Evolutionary conservation across 2,329 filamentous ascomycete genomes (phyloP).

Genomic region (Ophiostoma novo-ulmi): DNA sequence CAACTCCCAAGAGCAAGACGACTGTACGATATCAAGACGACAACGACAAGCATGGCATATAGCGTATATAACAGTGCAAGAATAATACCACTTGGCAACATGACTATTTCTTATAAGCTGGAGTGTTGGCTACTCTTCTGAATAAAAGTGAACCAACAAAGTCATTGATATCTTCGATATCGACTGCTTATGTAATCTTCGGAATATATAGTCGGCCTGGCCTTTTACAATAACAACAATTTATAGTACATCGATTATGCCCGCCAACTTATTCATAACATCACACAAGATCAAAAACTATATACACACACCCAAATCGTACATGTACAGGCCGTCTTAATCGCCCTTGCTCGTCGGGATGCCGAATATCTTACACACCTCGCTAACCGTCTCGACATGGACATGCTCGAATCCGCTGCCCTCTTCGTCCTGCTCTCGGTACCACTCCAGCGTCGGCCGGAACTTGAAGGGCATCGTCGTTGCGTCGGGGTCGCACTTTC

Average conservation of each 20-base stretch:
- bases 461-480: slow-evolving; percentile 40
- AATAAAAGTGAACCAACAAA: too few species aligned
- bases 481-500: slow-evolving; percentile 27
- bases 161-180: too few species aligned
- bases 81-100: not conserved
- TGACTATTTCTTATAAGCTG: too few species aligned
- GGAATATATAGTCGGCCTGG: not conserved
- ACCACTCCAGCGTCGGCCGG: slow-evolving; percentile 49
- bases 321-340: not conserved
- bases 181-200: not conserved
- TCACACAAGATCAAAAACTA: too few species aligned
- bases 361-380: not conserved
- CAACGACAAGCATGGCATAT: not conserved
- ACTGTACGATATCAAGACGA: slow-evolving; percentile 1
- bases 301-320: too few species aligned
- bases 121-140: too few species aligned
- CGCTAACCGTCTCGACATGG: not conserved
- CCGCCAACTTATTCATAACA: too few species aligned
- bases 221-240: too few species aligned
- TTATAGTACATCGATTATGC: too few species aligned
- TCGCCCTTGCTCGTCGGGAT: not conserved
- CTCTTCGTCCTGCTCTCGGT: slow-evolving; percentile 42
- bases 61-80: not conserved
- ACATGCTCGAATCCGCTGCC: slow-evolving; percentile 40
- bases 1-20: not conserved